phyloP scores from a whole-genome alignment of 768 basidiomycete genomes.

The Mycena latifolia region DNA sequence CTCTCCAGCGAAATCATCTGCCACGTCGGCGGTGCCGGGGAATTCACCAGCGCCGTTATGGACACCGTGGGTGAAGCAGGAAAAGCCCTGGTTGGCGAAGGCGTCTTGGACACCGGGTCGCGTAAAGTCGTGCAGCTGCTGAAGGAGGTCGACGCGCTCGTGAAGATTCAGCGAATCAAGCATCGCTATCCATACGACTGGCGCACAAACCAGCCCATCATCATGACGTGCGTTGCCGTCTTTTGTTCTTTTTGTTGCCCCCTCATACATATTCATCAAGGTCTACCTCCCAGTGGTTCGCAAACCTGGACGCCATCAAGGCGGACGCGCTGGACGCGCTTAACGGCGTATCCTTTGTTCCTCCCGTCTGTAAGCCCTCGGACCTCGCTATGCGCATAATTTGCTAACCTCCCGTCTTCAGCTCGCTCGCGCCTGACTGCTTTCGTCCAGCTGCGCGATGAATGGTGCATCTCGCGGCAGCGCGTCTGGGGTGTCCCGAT shows the following conservation, averaged over 20 bases:
- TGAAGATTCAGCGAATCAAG: conserved; percentile 77
- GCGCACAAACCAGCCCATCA: conserved; percentile 94
- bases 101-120: conserved; percentile 81
- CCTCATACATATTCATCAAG: conserved; percentile 52
- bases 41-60: conserved; percentile 71
- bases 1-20: conserved; percentile 73
- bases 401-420: conserved; percentile 43
- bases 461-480: conserved; percentile 99
- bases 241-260: not conserved
- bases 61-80: conserved; percentile 68
- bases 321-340: conserved; percentile 78
- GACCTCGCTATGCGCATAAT: not conserved
- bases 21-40: conserved; percentile 85
- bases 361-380: conserved; percentile 71
- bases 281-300: conserved; percentile 98
- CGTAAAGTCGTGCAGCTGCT: conserved; percentile 75
- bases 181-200: conserved; percentile 98
- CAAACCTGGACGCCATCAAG: conserved; percentile 90
- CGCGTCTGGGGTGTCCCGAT: conserved; percentile 98
- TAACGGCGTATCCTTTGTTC: conserved; percentile 79
- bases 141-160: conserved; percentile 63
- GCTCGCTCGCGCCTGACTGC: conserved; percentile 91
- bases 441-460: conserved; percentile 88
- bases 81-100: conserved; percentile 68
- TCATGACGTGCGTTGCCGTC: conserved; percentile 74